phyloP scores from a whole-genome alignment of 2,329 filamentous ascomycete genomes.

The Ceratocystis cacaofunesta region DNA sequence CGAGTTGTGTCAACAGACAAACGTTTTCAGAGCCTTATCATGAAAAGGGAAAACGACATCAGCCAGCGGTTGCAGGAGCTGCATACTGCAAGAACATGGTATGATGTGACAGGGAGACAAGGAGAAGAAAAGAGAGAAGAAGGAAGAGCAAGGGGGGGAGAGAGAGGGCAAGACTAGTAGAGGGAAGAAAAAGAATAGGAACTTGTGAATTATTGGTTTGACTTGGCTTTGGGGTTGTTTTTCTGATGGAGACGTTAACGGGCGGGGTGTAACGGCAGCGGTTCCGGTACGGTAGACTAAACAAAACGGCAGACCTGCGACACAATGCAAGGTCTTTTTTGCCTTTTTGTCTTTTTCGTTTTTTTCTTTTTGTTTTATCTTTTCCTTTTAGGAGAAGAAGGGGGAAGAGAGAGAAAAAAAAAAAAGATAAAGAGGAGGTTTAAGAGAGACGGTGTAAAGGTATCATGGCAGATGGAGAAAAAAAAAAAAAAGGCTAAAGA shows the following conservation, averaged over 20 bases:
- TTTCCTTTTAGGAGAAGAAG: neutral
- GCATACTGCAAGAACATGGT: too few species aligned
- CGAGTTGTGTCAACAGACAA: too few species aligned
- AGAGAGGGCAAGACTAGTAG: neutral
- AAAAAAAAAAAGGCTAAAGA: neutral
- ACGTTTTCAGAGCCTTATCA: too few species aligned
- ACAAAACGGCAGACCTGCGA: neutral
- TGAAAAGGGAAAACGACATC: too few species aligned
- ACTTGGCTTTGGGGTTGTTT: too few species aligned
- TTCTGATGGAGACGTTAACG: neutral
- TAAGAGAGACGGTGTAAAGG: neutral
- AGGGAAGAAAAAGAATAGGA: neutral
- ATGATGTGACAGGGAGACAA: too few species aligned
- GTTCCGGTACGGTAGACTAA: neutral
- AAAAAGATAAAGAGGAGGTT: neutral
- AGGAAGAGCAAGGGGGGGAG: neutral
- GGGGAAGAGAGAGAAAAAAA: too few species aligned
- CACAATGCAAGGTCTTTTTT: constrained; percentile 1
- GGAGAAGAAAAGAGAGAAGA: neutral
- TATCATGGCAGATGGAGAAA: neutral
- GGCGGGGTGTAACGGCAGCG: neutral
- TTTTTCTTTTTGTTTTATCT: neutral
- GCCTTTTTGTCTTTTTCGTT: neutral
- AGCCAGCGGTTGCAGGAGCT: too few species aligned
- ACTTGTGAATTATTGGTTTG: too few species aligned